Evolutionary conservation across 352 stramenopile species (phyloP).

Genomic region (Phytophthora hybrid): DNA sequence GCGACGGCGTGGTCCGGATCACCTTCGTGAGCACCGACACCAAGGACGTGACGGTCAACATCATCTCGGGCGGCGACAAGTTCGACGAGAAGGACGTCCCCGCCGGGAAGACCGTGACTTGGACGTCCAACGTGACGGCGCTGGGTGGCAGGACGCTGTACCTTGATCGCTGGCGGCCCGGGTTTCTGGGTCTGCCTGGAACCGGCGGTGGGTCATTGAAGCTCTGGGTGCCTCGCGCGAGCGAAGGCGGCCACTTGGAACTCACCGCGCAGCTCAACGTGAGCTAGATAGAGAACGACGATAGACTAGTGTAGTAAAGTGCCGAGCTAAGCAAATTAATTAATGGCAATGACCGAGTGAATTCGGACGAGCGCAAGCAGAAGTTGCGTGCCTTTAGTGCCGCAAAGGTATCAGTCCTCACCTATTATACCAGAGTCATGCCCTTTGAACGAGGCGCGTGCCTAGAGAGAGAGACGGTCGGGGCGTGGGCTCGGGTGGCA

Average conservation of each 20-base stretch:
- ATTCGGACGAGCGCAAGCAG: neutral
- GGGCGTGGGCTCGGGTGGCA: neutral
- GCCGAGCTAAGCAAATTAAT: conserved; percentile 30
- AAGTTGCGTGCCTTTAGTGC: neutral
- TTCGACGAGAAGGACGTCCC: conserved; percentile 55
- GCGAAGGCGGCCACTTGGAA: conserved; percentile 39
- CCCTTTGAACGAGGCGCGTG: neutral
- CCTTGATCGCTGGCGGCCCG: conserved; percentile 37
- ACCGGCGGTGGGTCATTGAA: conserved; percentile 39
- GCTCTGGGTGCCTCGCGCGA: conserved; percentile 38
- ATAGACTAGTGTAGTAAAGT: conserved; percentile 27
- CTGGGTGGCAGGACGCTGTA: conserved; percentile 41
- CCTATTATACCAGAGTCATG: neutral
- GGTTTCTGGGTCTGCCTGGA: conserved; percentile 37
- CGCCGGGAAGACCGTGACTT: conserved; percentile 32
- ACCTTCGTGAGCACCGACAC: conserved; percentile 49
- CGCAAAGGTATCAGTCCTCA: neutral
- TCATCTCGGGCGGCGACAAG: conserved; percentile 42
- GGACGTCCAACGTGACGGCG: conserved; percentile 32
- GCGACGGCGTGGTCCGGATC: conserved; percentile 56
- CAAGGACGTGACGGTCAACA: conserved; percentile 43
- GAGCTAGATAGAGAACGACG: conserved; percentile 30
- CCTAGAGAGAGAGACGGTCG: conserved; percentile 6
- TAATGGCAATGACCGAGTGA: conserved; percentile 16
- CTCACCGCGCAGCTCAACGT: conserved; percentile 33